These are phyloP conservation scores for Penicillium sp. DNA, from an alignment of 2,329 filamentous ascomycete species.

Conservation along the genomic window DNA sequence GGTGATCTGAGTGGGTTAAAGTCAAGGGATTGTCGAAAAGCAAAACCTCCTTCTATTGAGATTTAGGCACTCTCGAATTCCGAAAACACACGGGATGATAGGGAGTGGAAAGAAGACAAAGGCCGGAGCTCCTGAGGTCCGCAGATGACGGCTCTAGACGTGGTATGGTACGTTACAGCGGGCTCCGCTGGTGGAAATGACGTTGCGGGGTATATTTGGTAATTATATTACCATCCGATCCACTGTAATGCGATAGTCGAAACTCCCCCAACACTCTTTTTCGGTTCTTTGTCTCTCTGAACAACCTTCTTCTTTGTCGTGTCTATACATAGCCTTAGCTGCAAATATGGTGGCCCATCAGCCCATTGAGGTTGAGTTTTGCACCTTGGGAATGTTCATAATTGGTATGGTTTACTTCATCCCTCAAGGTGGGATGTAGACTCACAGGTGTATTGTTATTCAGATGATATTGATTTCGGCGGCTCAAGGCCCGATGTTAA, in stretches of 20 bases:
- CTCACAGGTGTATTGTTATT: slow-evolving; percentile 17
- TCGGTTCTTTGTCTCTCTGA: neutral
- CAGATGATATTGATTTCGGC: slow-evolving; percentile 89
- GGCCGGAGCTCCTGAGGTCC: slow-evolving; percentile 21
- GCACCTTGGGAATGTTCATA: slow-evolving; percentile 64
- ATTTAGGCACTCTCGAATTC: slow-evolving; percentile 3
- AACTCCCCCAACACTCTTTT: neutral
- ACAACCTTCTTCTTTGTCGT: neutral
- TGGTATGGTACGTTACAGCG: slow-evolving; percentile 13
- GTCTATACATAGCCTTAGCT: slow-evolving; percentile 16
- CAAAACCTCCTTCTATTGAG: neutral
- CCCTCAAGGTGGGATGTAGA: slow-evolving; percentile 3
- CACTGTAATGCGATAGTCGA: slow-evolving; percentile 12
- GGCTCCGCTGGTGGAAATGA: slow-evolving; percentile 5
- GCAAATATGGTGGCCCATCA: slow-evolving; percentile 1
- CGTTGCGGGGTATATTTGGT: slow-evolving; percentile 16
- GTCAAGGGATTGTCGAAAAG: neutral
- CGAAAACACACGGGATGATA: slow-evolving; percentile 1
- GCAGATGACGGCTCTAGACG: slow-evolving; percentile 19
- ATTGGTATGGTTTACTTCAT: slow-evolving; percentile 48
- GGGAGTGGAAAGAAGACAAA: slow-evolving; percentile 11
- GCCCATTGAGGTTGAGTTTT: slow-evolving; percentile 51
- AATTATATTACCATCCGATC: slow-evolving; percentile 17
- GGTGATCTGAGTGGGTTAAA: neutral
- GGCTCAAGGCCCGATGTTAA: slow-evolving; percentile 67